A percentile compares a stretch with the other conserved stretches of the same genome.
Conservation (phyloP, 805 yeast species). For the Saturnispora dispora region DNA sequence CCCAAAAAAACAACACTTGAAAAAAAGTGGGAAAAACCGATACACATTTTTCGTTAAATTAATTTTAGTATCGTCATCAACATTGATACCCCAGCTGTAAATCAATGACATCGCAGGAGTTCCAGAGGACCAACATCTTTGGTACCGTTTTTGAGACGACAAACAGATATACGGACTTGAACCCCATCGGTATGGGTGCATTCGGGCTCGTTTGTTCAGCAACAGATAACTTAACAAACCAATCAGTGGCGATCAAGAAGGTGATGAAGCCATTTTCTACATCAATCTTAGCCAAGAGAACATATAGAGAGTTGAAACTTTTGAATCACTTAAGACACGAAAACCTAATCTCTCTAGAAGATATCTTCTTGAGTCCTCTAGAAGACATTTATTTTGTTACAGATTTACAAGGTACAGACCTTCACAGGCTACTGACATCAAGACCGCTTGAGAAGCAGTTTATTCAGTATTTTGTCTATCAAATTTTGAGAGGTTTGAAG, state of each 20-base stretch:
- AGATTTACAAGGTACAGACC: constrained; percentile 92
- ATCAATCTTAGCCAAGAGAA: constrained; percentile 89
- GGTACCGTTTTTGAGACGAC: constrained; percentile 95
- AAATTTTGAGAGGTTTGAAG: constrained; percentile 86
- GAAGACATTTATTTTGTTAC: constrained; percentile 96
- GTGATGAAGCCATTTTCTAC: constrained; percentile 97
- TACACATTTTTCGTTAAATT: background rate
- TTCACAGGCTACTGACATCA: constrained; percentile 82
- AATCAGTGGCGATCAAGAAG: constrained; percentile 94
- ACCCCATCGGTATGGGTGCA: constrained; percentile 99
- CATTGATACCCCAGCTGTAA: background rate
- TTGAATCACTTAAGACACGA: constrained; percentile 92
- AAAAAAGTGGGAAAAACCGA: background rate
- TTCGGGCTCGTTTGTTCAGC: constrained; percentile 98
- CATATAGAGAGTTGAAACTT: constrained; percentile 89
- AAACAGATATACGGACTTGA: constrained; percentile 77
- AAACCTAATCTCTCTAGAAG: constrained; percentile 85
- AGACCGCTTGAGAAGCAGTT: constrained; percentile 94
- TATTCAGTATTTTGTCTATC: constrained; percentile 93
- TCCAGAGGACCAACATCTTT: constrained; percentile 76
- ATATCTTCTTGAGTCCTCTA: constrained; percentile 85
- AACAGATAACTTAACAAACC: constrained; percentile 78
- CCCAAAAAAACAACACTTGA: background rate
- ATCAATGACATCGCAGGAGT: constrained; percentile 29
- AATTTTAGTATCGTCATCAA: background rate